phyloP scores from a whole-genome alignment of 2,329 filamentous ascomycete species.

The Cordyceps farinosa region DNA sequence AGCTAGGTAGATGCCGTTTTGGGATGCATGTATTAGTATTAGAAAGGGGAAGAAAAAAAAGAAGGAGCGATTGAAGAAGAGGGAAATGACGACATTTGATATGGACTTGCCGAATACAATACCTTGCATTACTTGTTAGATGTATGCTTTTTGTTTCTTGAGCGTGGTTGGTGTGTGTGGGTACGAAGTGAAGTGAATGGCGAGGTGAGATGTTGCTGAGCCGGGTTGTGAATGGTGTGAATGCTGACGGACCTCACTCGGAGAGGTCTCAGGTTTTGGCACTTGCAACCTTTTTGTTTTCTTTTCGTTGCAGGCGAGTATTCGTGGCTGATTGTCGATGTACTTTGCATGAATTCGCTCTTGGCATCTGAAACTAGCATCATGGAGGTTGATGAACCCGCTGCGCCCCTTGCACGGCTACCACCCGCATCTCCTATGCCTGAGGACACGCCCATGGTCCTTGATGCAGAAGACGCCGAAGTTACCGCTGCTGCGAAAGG shows the following conservation, averaged over 20 bases:
- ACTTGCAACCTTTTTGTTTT: background rate
- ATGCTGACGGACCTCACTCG: background rate
- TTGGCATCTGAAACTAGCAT: background rate
- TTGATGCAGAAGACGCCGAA: background rate
- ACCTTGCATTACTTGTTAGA: background rate
- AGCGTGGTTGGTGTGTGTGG: background rate
- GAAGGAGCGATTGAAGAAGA: background rate
- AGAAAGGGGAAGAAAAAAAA: conserved; percentile 1
- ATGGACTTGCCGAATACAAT: conserved; percentile 6
- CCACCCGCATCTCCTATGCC: background rate
- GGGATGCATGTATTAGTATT: conserved; percentile 17
- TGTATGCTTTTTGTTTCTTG: no score
- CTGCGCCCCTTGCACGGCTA: background rate
- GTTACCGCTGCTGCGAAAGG: no score
- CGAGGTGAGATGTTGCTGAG: conserved; percentile 7
- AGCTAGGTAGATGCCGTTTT: background rate
- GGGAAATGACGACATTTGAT: background rate
- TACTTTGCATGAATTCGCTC: background rate
- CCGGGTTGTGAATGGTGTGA: background rate
- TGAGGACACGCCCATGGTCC: background rate
- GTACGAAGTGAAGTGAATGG: background rate
- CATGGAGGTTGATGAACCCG: background rate
- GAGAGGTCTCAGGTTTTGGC: background rate
- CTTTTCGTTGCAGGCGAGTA: background rate
- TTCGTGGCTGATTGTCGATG: background rate